phyloP scores from a whole-genome alignment of 2,329 filamentous ascomycete genomes.

The Exophiala calicioides region DNA sequence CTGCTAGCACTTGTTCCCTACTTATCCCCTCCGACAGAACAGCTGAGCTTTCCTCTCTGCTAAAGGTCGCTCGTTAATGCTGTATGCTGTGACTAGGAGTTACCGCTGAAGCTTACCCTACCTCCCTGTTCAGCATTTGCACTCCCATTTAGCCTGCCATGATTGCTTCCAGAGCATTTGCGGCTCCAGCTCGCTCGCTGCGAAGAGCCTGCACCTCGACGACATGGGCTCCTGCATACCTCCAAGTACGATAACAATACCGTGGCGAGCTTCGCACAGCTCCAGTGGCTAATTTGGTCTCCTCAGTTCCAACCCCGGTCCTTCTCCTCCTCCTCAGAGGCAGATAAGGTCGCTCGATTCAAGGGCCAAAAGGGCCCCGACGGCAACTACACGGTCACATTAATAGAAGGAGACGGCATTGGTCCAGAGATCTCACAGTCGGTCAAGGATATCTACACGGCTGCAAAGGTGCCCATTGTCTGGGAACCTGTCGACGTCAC shows the following conservation, averaged over 20 bases:
- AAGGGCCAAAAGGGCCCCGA: conserved; percentile 84
- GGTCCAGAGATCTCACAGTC: conserved; percentile 97
- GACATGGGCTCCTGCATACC: conserved; percentile 50
- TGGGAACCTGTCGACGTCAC: conserved; percentile 98
- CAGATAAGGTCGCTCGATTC: conserved; percentile 85
- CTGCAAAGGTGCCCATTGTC: conserved; percentile 91
- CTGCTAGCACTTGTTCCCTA: too few relatives aligned
- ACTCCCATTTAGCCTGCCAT: conserved; percentile 69
- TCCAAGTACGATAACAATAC: conserved; percentile 56
- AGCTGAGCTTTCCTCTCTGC: conserved; percentile 18
- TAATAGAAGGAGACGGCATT: conserved; percentile 99
- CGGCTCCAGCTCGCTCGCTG: too few relatives aligned
- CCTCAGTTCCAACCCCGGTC: conserved; percentile 58
- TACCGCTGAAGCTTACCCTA: conserved; percentile 34
- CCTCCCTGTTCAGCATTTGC: conserved; percentile 70
- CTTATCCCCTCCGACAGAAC: too few relatives aligned
- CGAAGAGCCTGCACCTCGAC: conserved; percentile 59
- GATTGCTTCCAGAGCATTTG: too few relatives aligned
- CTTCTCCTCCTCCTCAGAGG: conserved; percentile 52
- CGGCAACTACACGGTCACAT: conserved; percentile 91
- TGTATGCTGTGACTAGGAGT: conserved; percentile 18
- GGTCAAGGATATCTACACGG: conserved; percentile 97
- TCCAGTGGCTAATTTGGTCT: conserved; percentile 17
- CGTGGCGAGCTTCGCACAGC: conserved; percentile 10
- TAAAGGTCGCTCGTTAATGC: conserved; percentile 18